These are phyloP conservation scores for Cyanidium caldarium DNA, from an alignment of 23 red algal genomes.

Conservation along the genomic window DNA sequence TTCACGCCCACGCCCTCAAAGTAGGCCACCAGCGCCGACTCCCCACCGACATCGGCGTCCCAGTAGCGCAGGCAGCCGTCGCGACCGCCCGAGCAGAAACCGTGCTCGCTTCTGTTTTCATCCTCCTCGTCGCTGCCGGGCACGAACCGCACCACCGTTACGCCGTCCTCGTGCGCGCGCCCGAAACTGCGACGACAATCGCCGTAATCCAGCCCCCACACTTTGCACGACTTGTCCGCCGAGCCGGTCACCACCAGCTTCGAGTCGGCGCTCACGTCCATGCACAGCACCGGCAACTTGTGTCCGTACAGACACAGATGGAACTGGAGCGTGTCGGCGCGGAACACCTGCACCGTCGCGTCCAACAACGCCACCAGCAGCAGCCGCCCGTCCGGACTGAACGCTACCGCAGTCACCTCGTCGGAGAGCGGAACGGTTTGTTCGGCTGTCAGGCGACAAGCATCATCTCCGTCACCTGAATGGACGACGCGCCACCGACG, in stretches of 20 bases:
- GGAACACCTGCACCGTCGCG: conserved; percentile 60
- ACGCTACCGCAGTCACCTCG: conserved; percentile 28
- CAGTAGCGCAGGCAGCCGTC: conserved; percentile 82
- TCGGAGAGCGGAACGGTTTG: too few relatives aligned
- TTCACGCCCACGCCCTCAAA: conserved; percentile 45
- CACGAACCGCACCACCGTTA: conserved; percentile 48
- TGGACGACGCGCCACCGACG: too few relatives aligned
- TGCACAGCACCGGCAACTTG: conserved; percentile 58
- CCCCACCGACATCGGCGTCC: conserved; percentile 53
- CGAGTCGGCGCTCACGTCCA: conserved; percentile 70
- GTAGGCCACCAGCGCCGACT: conserved; percentile 34
- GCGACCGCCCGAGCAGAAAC: conserved; percentile 52
- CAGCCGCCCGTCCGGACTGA: conserved; percentile 19
- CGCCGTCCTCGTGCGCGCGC: conserved; percentile 55
- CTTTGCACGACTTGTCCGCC: conserved; percentile 77
- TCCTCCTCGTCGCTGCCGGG: too few relatives aligned
- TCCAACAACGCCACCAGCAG: conserved; percentile 69
- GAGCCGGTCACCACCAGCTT: conserved; percentile 64
- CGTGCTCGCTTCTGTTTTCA: too few relatives aligned
- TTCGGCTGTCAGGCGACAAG: too few relatives aligned
- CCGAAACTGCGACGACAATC: conserved; percentile 59
- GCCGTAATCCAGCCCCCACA: conserved; percentile 95
- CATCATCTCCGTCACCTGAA: too few relatives aligned
- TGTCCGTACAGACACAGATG: conserved; percentile 79
- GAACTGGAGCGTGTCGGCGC: conserved; percentile 41